Conservation (phyloP, 306 rosid species). For the Corylus heterophylla region DNA sequence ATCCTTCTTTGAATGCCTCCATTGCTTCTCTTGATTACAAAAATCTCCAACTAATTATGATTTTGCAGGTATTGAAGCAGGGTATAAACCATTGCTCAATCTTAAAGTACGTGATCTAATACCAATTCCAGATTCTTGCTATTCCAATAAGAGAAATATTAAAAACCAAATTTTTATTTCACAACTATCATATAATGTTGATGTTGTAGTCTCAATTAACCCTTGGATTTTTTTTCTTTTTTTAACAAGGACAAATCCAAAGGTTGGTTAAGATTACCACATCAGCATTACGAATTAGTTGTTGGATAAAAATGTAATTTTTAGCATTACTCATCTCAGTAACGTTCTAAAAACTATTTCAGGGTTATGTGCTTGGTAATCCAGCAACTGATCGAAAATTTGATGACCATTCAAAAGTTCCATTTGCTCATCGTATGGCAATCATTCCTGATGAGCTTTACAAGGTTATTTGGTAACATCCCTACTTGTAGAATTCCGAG, state of each 20-base stretch:
- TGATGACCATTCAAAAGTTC: slow-evolving; percentile 20
- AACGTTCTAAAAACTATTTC: neutral
- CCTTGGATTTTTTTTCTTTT: no score
- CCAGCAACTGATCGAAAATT: slow-evolving; percentile 10
- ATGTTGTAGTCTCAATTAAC: no score
- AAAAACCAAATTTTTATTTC: no score
- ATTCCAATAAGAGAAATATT: neutral
- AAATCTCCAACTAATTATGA: neutral
- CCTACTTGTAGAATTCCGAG: no score
- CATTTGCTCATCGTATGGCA: slow-evolving; percentile 24
- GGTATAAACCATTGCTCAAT: slow-evolving; percentile 20
- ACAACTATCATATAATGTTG: no score
- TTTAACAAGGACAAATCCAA: no score
- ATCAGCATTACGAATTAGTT: no score
- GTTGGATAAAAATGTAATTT: no score
- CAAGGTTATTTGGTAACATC: slow-evolving; percentile 24
- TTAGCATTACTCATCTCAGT: neutral
- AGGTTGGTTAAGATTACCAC: no score
- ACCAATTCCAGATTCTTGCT: slow-evolving; percentile 4
- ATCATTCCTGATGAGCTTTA: slow-evolving; percentile 44
- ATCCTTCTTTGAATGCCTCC: neutral
- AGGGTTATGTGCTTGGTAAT: slow-evolving; percentile 41
- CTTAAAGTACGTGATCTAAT: slow-evolving; percentile 19
- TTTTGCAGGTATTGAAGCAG: slow-evolving; percentile 32
- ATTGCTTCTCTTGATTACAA: neutral